These are phyloP conservation scores for Naganishia randhawae DNA, from an alignment of 768 basidiomycete species.

Conservation along the genomic window DNA sequence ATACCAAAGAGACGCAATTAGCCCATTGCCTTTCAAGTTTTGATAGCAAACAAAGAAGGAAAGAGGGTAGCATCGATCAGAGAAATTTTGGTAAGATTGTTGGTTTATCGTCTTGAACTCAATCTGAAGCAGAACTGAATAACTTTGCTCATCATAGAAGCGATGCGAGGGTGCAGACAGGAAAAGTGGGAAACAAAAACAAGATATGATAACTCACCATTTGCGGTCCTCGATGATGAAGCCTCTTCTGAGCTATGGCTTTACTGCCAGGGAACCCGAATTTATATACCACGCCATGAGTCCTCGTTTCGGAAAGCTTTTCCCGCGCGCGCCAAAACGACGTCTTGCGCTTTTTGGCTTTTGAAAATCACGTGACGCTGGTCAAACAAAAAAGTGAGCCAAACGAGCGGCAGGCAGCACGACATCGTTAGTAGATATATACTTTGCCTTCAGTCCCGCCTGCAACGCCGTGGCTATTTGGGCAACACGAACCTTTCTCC, in stretches of 20 bases:
- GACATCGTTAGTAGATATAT: background rate
- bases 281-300: background rate
- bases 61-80: conserved; percentile 21
- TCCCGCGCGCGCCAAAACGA: background rate
- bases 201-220: conserved; percentile 4
- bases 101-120: conserved; percentile 26
- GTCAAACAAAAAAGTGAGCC: background rate
- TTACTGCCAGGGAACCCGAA: background rate
- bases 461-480: background rate
- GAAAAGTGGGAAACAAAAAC: background rate
- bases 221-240: background rate
- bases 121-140: conserved; percentile 26
- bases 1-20: conserved; percentile 12
- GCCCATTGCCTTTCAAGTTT: background rate
- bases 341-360: background rate
- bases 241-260: too few relatives aligned
- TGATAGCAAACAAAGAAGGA: conserved; percentile 1
- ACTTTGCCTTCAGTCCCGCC: background rate
- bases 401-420: background rate
- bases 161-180: conserved; percentile 2
- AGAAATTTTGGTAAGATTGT: conserved; percentile 23
- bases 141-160: conserved; percentile 23
- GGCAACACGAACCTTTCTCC: background rate
- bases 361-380: background rate
- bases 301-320: background rate